Conservation (phyloP, 371 early-diverging fungal genomes). For the Furculomyces boomerangus region DNA sequence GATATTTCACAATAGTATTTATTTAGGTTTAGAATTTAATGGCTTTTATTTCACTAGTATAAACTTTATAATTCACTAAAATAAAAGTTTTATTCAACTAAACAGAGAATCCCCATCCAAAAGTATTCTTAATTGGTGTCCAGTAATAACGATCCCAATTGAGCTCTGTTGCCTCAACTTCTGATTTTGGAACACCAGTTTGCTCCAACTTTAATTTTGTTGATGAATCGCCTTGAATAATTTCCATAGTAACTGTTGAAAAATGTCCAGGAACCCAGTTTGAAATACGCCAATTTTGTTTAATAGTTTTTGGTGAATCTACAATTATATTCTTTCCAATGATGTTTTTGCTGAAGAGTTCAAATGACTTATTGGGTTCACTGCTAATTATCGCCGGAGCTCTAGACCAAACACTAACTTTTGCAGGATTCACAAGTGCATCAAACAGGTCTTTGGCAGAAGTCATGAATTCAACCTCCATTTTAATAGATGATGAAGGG, state of each 20-base stretch:
- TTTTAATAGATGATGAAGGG: constrained; percentile 6
- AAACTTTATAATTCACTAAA: too few species aligned
- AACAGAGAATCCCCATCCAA: constrained; percentile 41
- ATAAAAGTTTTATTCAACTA: too few species aligned
- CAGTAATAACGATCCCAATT: constrained; percentile 92
- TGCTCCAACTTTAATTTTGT: constrained; percentile 60
- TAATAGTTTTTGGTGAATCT: constrained; percentile 54
- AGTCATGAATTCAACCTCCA: constrained; percentile 61
- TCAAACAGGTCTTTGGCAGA: constrained; percentile 70
- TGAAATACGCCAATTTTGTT: constrained; percentile 66
- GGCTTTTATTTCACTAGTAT: too few species aligned
- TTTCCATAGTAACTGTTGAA: constrained; percentile 56
- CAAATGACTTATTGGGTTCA: constrained; percentile 34
- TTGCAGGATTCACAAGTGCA: constrained; percentile 49
- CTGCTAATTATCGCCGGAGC: constrained; percentile 19
- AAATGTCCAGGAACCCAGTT: constrained; percentile 75
- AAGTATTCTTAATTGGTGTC: constrained; percentile 77
- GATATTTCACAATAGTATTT: too few species aligned
- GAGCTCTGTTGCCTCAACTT: constrained; percentile 56
- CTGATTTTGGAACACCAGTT: constrained; percentile 72
- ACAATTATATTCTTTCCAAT: constrained; percentile 57
- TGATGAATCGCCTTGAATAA: constrained; percentile 49
- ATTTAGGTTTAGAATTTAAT: too few species aligned
- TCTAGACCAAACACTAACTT: constrained; percentile 70
- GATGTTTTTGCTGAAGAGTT: constrained; percentile 75